Conservation (phyloP, 2,329 filamentous ascomycete species). For the Aspergillus neotritici region DNA sequence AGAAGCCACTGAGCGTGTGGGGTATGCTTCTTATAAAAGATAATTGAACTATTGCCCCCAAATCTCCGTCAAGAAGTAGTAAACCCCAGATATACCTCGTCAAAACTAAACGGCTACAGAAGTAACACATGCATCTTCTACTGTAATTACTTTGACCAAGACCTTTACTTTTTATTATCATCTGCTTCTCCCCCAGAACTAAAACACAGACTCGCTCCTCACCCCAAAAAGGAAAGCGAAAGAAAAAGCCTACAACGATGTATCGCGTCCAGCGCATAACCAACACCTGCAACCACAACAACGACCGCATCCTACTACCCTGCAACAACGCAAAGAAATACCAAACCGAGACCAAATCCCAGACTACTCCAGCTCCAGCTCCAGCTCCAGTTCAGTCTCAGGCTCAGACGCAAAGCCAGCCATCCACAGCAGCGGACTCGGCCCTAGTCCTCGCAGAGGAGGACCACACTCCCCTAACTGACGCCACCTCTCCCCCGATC, state of each 20-base stretch:
- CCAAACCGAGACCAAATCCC: not conserved
- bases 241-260: constrained; percentile 10
- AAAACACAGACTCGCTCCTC: not conserved
- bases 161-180: too few species aligned
- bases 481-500: too few species aligned
- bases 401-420: not conserved
- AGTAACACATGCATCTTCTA: too few species aligned
- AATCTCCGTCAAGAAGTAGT: too few species aligned
- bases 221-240: not conserved
- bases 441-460: not conserved
- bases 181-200: too few species aligned
- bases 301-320: constrained; percentile 17
- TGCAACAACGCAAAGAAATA: constrained; percentile 13
- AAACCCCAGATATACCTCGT: too few species aligned
- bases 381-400: not conserved
- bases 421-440: not conserved
- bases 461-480: too few species aligned
- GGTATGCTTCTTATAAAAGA: too few species aligned
- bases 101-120: too few species aligned
- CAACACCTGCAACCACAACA: constrained; percentile 20
- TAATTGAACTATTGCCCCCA: too few species aligned
- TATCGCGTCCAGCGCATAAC: constrained; percentile 18
- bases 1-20: too few species aligned
- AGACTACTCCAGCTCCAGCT: not conserved
- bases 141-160: too few species aligned